Evolutionary conservation across 2,329 filamentous ascomycete genomes (phyloP).

Genomic region (Penicillium sumatraense): DNA sequence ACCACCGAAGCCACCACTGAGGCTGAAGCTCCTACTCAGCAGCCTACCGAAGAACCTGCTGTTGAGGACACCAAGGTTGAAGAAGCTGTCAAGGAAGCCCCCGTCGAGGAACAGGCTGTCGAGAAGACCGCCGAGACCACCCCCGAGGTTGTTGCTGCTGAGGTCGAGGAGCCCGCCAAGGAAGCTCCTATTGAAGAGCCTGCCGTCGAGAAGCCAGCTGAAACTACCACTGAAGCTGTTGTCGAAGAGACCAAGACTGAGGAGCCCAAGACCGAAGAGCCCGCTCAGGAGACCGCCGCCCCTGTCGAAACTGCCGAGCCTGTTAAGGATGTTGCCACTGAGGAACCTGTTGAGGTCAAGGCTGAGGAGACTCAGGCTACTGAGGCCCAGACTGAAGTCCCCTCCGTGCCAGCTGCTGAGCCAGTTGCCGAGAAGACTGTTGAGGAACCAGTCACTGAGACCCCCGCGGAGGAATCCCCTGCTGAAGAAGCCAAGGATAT

Average conservation of each 20-base stretch:
- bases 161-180: neutral
- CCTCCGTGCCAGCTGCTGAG: constrained; percentile 1
- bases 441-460: constrained; percentile 2
- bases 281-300: neutral
- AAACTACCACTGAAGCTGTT: neutral
- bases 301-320: neutral
- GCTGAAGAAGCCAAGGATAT: constrained; percentile 2
- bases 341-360: neutral
- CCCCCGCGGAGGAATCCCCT: neutral
- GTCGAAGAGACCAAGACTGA: neutral
- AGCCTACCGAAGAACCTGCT: neutral
- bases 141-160: neutral
- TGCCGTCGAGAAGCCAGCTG: neutral
- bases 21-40: constrained; percentile 32
- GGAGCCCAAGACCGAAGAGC: neutral
- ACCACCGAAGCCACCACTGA: constrained; percentile 17
- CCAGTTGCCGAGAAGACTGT: neutral
- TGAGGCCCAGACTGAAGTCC: constrained; percentile 1
- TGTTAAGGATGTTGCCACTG: constrained; percentile 12
- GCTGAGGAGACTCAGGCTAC: constrained; percentile 9
- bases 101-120: neutral
- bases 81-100: constrained; percentile 6
- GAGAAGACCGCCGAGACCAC: constrained; percentile 6
- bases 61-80: neutral
- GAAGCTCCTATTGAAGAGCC: neutral